phyloP scores from a whole-genome alignment of 805 yeast genomes.

The Candida ficus region DNA sequence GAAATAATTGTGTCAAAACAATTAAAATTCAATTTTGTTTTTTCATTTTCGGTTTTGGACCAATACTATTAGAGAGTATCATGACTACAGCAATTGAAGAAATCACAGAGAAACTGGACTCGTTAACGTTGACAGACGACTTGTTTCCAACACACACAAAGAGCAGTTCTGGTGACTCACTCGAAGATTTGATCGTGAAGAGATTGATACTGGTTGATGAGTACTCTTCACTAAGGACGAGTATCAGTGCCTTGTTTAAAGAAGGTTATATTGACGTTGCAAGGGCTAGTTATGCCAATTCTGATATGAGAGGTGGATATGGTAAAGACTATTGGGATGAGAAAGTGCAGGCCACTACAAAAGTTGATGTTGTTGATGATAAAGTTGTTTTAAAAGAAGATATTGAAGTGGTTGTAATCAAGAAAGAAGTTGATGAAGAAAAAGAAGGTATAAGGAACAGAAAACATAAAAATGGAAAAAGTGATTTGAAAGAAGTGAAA shows the following conservation, averaged over 20 bases:
- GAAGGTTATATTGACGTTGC: constrained; percentile 38
- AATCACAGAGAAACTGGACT: background rate
- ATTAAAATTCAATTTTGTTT: no score
- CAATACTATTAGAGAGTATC: no score
- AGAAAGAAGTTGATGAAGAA: background rate
- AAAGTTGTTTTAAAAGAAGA: background rate
- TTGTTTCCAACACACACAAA: constrained; percentile 8
- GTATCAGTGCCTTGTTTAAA: constrained; percentile 9
- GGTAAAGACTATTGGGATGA: constrained; percentile 40
- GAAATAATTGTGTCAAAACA: background rate
- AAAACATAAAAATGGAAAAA: constrained; percentile 2
- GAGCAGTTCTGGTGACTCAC: background rate
- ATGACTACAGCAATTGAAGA: background rate
- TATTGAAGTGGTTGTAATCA: background rate
- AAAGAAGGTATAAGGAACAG: constrained; percentile 7
- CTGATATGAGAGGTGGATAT: no score
- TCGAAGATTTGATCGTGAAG: constrained; percentile 1
- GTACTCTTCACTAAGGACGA: constrained; percentile 6
- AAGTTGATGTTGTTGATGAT: constrained; percentile 4
- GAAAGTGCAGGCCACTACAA: constrained; percentile 23
- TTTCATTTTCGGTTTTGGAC: no score
- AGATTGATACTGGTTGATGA: constrained; percentile 12
- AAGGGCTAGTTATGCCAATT: constrained; percentile 37
- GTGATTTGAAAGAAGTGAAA: background rate
- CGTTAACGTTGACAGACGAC: constrained; percentile 11